These are phyloP conservation scores for Metschnikowia drakensbergensis DNA, from an alignment of 805 yeast genomes.

Conservation along the genomic window DNA sequence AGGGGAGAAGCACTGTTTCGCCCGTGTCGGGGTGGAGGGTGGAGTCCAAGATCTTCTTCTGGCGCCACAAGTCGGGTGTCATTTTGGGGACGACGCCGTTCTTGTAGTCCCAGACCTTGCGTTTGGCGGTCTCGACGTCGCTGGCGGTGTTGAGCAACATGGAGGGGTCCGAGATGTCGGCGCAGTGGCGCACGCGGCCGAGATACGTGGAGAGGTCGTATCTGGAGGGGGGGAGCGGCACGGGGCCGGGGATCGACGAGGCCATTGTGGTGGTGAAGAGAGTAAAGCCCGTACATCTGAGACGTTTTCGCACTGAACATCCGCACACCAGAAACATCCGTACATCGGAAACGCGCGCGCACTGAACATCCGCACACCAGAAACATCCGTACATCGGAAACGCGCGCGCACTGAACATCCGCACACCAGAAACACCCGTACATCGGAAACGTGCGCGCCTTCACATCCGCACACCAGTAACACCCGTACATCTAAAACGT, in stretches of 20 bases:
- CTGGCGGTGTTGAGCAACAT: conserved; percentile 71
- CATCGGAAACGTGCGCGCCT: neutral
- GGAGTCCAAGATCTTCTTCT: conserved; percentile 83
- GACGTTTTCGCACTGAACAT: neutral
- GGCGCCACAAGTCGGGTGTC: conserved; percentile 83
- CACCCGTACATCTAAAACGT: neutral
- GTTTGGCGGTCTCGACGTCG: conserved; percentile 62
- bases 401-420: no score
- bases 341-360: neutral
- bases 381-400: neutral
- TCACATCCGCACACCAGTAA: neutral
- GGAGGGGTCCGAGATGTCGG: conserved; percentile 87
- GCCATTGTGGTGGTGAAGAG: conserved; percentile 53
- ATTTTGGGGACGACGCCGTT: conserved; percentile 62
- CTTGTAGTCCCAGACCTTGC: conserved; percentile 64
- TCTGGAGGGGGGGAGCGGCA: conserved; percentile 72
- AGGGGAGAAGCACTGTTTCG: conserved; percentile 86
- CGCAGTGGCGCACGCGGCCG: conserved; percentile 95
- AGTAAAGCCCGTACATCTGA: neutral
- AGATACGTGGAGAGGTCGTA: conserved; percentile 79
- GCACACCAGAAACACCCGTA: neutral
- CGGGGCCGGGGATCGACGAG: conserved; percentile 79
- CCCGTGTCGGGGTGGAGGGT: conserved; percentile 97
- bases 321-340: neutral
- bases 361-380: neutral